Evolutionary conservation across 768 basidiomycete species (phyloP), one percentile per base, ranked within the genome.

Genomic region (Leucosporidium yakuticum): DNA sequence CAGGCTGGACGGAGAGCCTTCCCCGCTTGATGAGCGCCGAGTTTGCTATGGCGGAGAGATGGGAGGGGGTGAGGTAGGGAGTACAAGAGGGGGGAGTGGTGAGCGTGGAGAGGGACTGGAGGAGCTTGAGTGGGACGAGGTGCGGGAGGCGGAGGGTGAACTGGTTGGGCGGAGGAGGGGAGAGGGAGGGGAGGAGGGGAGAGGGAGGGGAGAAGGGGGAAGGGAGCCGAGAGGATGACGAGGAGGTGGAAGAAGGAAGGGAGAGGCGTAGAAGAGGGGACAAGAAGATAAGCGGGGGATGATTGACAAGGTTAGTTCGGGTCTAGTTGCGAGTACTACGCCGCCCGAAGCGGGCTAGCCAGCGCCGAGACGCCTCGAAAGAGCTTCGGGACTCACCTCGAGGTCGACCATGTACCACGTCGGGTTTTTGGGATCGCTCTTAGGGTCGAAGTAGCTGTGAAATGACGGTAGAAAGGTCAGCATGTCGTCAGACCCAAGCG

Each of bases 371-470:
- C 11, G 34, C n/a, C 1, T 19, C 8, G 12, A 53, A 12, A 49
- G 47, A 58, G 34, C 7, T 23, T 36, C 2, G n/a, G n/a, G n/a
- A 21, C 55, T 36, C 48, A 67, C 69, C 62, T 70, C 69, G 61
- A 87, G 80, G 73, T 91, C 87, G 47, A 93, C 89, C 93, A 97
- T 97, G 81, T 83, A 93, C 93, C 93, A 97, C 76, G 84, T 89
- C 2, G 93, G 93, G 17, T 85, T 81, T 4, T 83, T 82, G 74
- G 85, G 74, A 64, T 90, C 83, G 3, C 91, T 84, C 85, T 94
- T 94, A 0, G 74, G 62, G 58, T 80, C 79, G 63, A 68, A 79
- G 63, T 80, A 80, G 7, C 65, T 63, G 32, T 29, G 14, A 34
- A 51, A 39, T 32, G 20, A 17, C 34, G 11, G 39, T 15, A 2